These are phyloP conservation scores for Fusarium keratoplasticum DNA, from an alignment of 2,329 filamentous ascomycete genomes.

Conservation along the genomic window DNA sequence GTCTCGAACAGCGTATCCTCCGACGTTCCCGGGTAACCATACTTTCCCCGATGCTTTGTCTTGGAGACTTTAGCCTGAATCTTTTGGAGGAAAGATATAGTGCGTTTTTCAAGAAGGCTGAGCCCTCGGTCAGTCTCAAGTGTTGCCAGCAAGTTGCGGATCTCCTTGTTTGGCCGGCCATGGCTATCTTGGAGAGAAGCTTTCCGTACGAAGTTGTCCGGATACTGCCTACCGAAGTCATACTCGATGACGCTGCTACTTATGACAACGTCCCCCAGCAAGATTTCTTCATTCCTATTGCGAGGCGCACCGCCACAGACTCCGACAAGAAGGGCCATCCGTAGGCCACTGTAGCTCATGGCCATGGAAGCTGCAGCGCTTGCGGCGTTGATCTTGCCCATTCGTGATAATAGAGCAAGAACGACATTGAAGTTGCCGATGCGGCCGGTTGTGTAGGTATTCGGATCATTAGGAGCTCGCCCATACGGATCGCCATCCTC, in stretches of 20 bases:
- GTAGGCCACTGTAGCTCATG: slow-evolving; percentile 49
- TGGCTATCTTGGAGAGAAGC: background rate
- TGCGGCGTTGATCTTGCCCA: slow-evolving; percentile 46
- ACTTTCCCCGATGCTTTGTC: background rate
- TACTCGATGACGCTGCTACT: background rate
- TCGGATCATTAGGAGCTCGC: slow-evolving; percentile 38
- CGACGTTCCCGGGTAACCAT: background rate
- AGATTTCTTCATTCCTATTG: background rate
- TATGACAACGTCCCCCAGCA: slow-evolving; percentile 8
- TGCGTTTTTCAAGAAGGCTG: background rate
- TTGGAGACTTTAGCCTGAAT: background rate
- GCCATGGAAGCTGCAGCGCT: slow-evolving; percentile 40
- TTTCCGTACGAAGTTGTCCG: background rate
- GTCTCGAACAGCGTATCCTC: background rate
- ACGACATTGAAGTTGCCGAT: slow-evolving; percentile 45
- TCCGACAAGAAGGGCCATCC: slow-evolving; percentile 52
- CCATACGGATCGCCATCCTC: slow-evolving; percentile 22
- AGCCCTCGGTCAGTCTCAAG: background rate
- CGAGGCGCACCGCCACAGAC: slow-evolving; percentile 53
- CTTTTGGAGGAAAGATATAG: background rate
- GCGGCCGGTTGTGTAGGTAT: slow-evolving; percentile 46
- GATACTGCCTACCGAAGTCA: slow-evolving; percentile 1
- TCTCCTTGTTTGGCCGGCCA: background rate
- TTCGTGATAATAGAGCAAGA: slow-evolving; percentile 41
- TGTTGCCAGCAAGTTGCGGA: background rate